Evolutionary conservation across 2,329 filamentous ascomycete species (phyloP).

Genomic region (Sporothrix phasma): DNA sequence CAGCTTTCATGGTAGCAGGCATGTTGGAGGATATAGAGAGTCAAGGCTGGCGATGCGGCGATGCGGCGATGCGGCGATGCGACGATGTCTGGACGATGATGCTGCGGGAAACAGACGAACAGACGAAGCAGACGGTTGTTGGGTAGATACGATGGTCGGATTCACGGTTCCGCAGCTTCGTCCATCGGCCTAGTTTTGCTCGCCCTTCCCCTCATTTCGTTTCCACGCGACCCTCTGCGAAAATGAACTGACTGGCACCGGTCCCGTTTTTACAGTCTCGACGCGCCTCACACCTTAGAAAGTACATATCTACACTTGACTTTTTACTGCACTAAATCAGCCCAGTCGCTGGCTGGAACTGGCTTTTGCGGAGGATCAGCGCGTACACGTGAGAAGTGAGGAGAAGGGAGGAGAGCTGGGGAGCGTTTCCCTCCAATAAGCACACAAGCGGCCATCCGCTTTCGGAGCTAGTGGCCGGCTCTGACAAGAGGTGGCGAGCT

Average conservation of each 20-base stretch:
- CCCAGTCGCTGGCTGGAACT: not conserved
- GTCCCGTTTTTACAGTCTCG: too few species aligned
- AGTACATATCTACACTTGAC: not conserved
- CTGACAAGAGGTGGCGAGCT: not conserved
- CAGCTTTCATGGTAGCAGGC: conserved; percentile 65
- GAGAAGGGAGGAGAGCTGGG: not conserved
- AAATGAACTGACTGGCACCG: too few species aligned
- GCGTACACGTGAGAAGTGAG: not conserved
- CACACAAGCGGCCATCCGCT: not conserved
- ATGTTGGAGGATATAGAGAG: not conserved
- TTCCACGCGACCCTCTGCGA: too few species aligned
- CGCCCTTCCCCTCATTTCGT: conserved; percentile 2
- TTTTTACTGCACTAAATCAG: not conserved
- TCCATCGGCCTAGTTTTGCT: not conserved
- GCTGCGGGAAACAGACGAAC: too few species aligned
- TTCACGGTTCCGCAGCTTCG: not conserved
- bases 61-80: too few species aligned
- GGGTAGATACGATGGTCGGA: not conserved
- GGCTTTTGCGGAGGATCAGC: not conserved
- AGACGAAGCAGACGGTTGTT: too few species aligned
- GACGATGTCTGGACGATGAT: not conserved
- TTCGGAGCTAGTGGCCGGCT: conserved; percentile 1
- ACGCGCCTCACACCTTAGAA: too few species aligned
- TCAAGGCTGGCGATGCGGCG: not conserved
- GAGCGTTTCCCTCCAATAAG: not conserved